Evolutionary conservation across 192 early-diverging fungal genomes (phyloP), one percentile per base, ranked within the genome.

Genomic region (Coemansia sp.): DNA sequence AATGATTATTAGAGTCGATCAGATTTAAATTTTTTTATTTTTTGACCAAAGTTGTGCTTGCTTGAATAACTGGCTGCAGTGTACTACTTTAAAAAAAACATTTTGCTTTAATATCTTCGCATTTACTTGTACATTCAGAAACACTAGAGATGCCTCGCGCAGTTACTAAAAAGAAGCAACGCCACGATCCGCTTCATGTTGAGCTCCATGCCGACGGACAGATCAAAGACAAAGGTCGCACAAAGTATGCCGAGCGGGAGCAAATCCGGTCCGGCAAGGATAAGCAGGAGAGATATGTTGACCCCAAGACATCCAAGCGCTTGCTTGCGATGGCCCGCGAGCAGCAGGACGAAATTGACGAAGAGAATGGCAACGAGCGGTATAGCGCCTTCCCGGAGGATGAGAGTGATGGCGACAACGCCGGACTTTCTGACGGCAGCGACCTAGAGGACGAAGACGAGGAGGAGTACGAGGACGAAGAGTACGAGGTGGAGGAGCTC

Each of bases 341-440:
- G 65, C 96, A 98, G 80, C 96, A 97, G 78, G 86, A 89, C 30
- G 93, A 98, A 68, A 69, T 95, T 6, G 86, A 85, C 12, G 82
- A 87, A 63, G 85, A 84, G 22, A 75, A 69, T 42, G 87, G 84
- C 47, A 85, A 82, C 42, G 83, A 87, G 52, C 27, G 27, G 27
- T 80, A 83, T 21, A 67, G 71, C 39, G 51, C 53, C n/a, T 52
- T 47, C 45, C 43, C 42, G 9, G 27, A 30, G 13, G 53, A 53
- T 34, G 61, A 46, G 18, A 51, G 51, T 43, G 45, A 40, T 55
- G 38, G 48, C 23, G 59, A 7, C 27, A 7, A 65, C 37, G 85
- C 77, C 30, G 73, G 73, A 18, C 83, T 46, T 3, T 53, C 53
- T 37, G 57, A 46, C 6, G 50, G 34, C 15, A 47, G 23, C 27